These are phyloP conservation scores for Claviceps sorghi DNA, from an alignment of 2,329 filamentous ascomycete species.

Conservation along the genomic window DNA sequence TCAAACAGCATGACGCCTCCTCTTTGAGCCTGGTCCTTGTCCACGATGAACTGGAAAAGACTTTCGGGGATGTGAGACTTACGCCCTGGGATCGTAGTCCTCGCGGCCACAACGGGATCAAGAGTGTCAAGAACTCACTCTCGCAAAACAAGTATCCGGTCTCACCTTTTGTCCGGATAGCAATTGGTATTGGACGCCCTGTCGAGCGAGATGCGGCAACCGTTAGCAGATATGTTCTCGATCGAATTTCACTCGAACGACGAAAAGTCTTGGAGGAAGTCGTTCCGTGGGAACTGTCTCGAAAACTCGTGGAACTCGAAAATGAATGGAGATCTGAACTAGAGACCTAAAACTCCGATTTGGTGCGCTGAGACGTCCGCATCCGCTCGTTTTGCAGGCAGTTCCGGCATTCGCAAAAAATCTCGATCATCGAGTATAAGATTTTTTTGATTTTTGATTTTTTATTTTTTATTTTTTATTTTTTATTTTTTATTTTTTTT, in stretches of 20 bases:
- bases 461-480: too few relatives aligned
- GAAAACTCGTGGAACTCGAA: conserved; percentile 33
- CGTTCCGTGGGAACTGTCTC: conserved; percentile 36
- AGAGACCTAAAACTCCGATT: not conserved
- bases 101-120: conserved; percentile 62
- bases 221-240: conserved; percentile 67
- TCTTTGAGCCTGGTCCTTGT: conserved; percentile 52
- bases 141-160: conserved; percentile 24
- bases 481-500: too few relatives aligned
- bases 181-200: conserved; percentile 79
- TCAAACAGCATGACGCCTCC: conserved; percentile 22
- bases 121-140: conserved; percentile 44
- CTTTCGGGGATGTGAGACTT: conserved; percentile 52
- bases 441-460: too few relatives aligned
- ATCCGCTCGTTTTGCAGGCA: not conserved
- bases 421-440: not conserved
- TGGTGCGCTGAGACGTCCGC: not conserved
- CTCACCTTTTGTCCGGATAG: conserved; percentile 44
- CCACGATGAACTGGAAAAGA: conserved; percentile 75
- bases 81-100: conserved; percentile 48
- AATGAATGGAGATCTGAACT: conserved; percentile 20
- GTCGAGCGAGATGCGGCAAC: conserved; percentile 47
- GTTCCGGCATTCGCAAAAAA: not conserved
- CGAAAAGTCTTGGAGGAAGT: conserved; percentile 34
- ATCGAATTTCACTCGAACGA: conserved; percentile 44